These are phyloP conservation scores for Globisporangium okanoganense DNA, from an alignment of 352 stramenopile species.

Conservation along the genomic window DNA sequence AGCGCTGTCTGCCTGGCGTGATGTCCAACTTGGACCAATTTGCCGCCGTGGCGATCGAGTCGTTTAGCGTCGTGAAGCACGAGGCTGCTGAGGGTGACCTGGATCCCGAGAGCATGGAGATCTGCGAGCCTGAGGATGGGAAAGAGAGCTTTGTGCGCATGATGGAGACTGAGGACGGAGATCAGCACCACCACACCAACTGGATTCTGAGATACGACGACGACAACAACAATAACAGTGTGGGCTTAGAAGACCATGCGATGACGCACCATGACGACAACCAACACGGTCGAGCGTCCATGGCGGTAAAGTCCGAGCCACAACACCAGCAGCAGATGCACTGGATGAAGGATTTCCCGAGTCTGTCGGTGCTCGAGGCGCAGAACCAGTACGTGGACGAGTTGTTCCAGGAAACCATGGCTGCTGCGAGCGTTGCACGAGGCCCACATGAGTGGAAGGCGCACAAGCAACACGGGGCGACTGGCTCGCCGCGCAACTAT, in stretches of 20 bases:
- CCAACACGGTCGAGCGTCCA: neutral
- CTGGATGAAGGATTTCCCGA: constrained; percentile 18
- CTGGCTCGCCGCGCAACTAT: constrained; percentile 1
- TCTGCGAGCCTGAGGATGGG: constrained; percentile 3
- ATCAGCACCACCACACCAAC: neutral
- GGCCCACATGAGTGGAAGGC: constrained; percentile 30
- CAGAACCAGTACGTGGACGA: constrained; percentile 25
- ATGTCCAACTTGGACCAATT: constrained; percentile 15
- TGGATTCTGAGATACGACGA: constrained; percentile 1
- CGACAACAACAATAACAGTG: neutral
- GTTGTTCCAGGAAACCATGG: constrained; percentile 16
- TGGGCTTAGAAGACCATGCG: neutral
- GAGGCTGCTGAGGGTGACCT: constrained; percentile 1
- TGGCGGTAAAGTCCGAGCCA: neutral
- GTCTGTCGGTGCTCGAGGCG: constrained; percentile 5
- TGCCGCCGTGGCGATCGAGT: constrained; percentile 6
- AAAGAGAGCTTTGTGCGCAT: constrained; percentile 10
- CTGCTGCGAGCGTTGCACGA: constrained; percentile 3
- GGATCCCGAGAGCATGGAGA: constrained; percentile 9
- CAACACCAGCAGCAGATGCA: constrained; percentile 8
- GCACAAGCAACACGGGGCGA: neutral
- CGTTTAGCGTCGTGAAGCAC: constrained; percentile 11
- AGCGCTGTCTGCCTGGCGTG: neutral
- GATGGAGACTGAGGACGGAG: neutral
- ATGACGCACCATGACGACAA: neutral